Percentiles rank a stretch among this genome's conserved stretches.
phyloP scores from a whole-genome alignment of 2,329 filamentous ascomycete species.

The Apiospora arundinis region DNA sequence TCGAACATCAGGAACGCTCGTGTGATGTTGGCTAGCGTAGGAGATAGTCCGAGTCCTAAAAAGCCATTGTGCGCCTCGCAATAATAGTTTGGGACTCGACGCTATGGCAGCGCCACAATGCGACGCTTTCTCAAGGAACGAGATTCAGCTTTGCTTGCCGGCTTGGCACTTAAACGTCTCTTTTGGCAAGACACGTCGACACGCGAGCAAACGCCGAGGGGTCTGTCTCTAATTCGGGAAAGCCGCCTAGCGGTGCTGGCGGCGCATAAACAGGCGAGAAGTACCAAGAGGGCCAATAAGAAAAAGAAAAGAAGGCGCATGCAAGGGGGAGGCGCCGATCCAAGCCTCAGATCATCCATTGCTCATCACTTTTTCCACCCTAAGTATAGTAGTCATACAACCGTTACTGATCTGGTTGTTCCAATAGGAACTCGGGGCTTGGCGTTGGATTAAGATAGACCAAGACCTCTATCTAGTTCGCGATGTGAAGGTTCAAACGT shows the following conservation, averaged over 20 bases:
- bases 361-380: not conserved
- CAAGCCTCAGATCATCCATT: not conserved
- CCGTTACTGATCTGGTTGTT: not conserved
- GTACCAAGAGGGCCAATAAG: not conserved
- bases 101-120: not conserved
- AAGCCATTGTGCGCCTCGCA: not conserved
- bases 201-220: not conserved
- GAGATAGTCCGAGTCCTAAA: not conserved
- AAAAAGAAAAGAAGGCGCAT: not conserved
- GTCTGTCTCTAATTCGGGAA: not conserved
- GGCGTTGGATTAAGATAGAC: not conserved
- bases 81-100: not conserved
- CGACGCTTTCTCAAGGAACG: not conserved
- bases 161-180: not conserved
- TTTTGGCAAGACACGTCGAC: not conserved
- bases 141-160: not conserved
- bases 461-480: not conserved
- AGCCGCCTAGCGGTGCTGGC: not conserved
- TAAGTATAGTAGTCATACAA: not conserved
- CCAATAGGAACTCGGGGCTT: not conserved
- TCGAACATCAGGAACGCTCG: not conserved
- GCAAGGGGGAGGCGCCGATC: not conserved
- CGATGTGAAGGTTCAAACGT: not conserved
- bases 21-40: not conserved
- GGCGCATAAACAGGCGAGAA: not conserved